Percentiles rank a stretch among this genome's conserved stretches.
Conservation (phyloP, 345 rosid genomes). For the Populus pruinosa region DNA sequence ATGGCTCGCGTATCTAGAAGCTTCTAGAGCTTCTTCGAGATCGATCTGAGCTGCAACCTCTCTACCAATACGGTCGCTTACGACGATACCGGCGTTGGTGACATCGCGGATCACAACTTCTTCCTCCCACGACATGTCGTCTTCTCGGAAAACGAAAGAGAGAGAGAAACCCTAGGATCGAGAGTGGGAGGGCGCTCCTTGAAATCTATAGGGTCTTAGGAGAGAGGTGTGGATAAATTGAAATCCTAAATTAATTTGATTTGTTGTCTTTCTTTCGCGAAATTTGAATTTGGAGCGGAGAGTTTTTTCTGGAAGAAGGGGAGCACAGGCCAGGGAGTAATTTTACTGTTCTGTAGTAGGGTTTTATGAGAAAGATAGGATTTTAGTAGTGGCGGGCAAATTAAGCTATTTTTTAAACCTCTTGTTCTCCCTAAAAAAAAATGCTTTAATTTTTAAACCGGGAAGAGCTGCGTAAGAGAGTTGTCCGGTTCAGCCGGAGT, state of each 20-base stretch:
- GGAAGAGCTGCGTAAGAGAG: neutral
- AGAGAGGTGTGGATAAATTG: too few relatives aligned
- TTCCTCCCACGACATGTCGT: slow-evolving; percentile 66
- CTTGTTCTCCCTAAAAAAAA: neutral
- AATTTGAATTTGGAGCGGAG: neutral
- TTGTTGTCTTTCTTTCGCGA: neutral
- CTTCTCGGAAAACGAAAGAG: neutral
- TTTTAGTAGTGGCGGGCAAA: slow-evolving; percentile 22
- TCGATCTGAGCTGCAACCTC: slow-evolving; percentile 79
- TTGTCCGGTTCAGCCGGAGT: too few relatives aligned
- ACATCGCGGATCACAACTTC: slow-evolving; percentile 87
- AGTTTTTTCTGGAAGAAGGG: neutral
- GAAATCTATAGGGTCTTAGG: slow-evolving; percentile 7
- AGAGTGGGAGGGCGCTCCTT: neutral
- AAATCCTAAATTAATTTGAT: too few relatives aligned
- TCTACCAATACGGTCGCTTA: slow-evolving; percentile 77
- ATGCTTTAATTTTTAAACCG: neutral
- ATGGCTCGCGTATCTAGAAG: slow-evolving; percentile 89
- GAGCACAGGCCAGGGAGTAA: neutral
- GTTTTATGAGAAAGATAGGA: neutral
- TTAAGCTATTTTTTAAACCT: slow-evolving; percentile 2
- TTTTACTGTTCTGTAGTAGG: neutral
- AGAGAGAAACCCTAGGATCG: neutral
- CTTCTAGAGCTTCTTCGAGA: slow-evolving; percentile 87
- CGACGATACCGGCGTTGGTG: slow-evolving; percentile 63